Base-by-base conservation (phyloP, 2,329 filamentous ascomycete species). In the Botrytis tulipae region DNA sequence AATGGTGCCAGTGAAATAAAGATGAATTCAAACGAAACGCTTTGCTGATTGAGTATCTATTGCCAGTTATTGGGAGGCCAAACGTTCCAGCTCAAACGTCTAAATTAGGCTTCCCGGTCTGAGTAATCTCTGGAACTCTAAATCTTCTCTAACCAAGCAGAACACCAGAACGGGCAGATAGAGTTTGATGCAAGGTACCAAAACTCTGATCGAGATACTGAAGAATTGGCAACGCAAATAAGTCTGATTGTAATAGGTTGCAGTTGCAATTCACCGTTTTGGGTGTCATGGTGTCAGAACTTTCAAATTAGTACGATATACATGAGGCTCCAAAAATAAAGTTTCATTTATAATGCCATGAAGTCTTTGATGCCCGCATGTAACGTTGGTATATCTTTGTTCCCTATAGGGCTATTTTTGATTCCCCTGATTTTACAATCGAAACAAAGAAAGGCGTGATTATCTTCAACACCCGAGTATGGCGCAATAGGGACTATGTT, bases 401-500 rank as follows among this genome's bases (percentile, higher is more conserved):
- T 68, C 22, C 10, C 4, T 25, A 37, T 6, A 42, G n/a, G 29
- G 8, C 48, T 68, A 68, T 42, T 68, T 68, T 42, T 40, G 37
- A 29, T 12, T 29, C 40, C 48, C 40, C 48, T 12, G 48, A 57
- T 42, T 69, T 69, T 42, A 72, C 62, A 69, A 69, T 72, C 40
- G 22, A n/a, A 51, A 69, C 51, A 72, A 72, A 72, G 62, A 72
- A 72, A 72, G 51, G 63, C 71, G 37, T 72, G 60, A 68, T 72
- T n/a, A 32, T 72, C 48, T 51, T 32, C 40, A 51, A 42, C n/a
- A 60, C 71, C 70, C 70, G 70, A 59, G 37, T 32, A 72, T 72
- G 37, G 71, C 71, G 71, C 71, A 72, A 72, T 61, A 67, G 46
- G 35, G 3, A 25, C 51, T 29, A 40, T 20, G 48, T 60, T 72